phyloP scores from a whole-genome alignment of 139 green algal species.

The Closterium sp. region DNA sequence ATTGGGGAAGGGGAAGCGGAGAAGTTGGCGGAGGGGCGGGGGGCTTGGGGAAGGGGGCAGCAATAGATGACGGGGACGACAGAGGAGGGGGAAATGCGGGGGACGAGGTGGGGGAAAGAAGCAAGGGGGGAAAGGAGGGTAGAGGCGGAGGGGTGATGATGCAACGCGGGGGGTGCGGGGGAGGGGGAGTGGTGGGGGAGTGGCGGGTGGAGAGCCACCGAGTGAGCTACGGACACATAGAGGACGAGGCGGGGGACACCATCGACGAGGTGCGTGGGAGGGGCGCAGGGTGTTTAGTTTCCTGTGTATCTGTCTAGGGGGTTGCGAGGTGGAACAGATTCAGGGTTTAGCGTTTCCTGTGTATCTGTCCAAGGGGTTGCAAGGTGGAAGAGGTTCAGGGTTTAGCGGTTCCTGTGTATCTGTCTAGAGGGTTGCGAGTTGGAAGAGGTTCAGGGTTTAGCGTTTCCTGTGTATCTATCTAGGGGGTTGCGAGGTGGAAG shows the following conservation, averaged over 20 bases:
- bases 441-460: neutral
- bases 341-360: too few relatives aligned
- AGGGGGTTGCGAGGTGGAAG: too few relatives aligned
- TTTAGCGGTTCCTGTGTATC: neutral
- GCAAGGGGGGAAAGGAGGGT: neutral
- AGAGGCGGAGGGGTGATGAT: neutral
- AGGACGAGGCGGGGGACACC: slow-evolving; percentile 56
- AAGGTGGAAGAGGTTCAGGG: too few relatives aligned
- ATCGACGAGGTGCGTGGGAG: slow-evolving; percentile 17
- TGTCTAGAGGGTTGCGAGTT: too few relatives aligned
- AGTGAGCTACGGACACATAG: slow-evolving; percentile 77
- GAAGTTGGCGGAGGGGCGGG: neutral
- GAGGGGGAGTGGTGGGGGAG: neutral
- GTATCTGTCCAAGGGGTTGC: too few relatives aligned
- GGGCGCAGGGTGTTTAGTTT: too few relatives aligned
- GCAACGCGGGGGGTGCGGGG: neutral
- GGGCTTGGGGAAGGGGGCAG: neutral
- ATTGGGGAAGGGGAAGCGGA: slow-evolving; percentile 59
- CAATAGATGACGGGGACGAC: neutral
- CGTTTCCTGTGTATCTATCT: too few relatives aligned
- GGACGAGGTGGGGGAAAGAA: neutral
- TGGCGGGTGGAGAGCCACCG: slow-evolving; percentile 67
- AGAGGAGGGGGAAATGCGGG: neutral
- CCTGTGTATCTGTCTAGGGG: too few relatives aligned
- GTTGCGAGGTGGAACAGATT: too few relatives aligned